Base-by-base conservation (phyloP, 306 rosid species). In the Prunus mira region DNA sequence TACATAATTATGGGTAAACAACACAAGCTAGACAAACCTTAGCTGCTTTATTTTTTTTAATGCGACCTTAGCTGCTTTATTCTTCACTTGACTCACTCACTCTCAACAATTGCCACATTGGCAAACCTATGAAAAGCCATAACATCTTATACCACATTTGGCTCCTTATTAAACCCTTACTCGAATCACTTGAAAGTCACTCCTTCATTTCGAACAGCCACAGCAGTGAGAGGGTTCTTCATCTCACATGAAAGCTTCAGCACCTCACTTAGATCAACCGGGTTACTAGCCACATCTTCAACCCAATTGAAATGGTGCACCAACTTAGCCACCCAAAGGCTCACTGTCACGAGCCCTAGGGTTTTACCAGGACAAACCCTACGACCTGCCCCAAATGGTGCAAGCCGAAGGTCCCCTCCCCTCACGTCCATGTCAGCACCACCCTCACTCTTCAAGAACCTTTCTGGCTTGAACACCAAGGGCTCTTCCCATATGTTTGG, bases 341-440 rank as follows among this genome's bases (percentile, higher is more conserved):
- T 62, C 67, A 87, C 91, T 0, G 87, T 84, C 24, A 80, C 87
- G 0, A 87, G 73, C 0, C 87, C 91, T 0, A 87, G 74, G 73
- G 80, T 82, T 65, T 82, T 87, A 3, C 91, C 91, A 0, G 91
- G 91, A 14, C 91, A 87, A 1, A 82, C 91, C 74, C 91, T 58
- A 1, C 91, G 88, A 0, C 91, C 91, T 0, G 91, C 87, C 4
- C 91, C 91, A 5, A 87, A 87, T 1, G 91, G 88, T 6, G 91
- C 91, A 0, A 87, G 82, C 41, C 88, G 58, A 9, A 84, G 79
- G 20, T 87, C 91, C 9, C 68, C 2, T 2, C 91, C 91, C 17
- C 85, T 76, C 0, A 87, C 76, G 65, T 87, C 91, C 82, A 87
- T 80, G 66, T 84, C 85, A 6, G 77, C 84, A 0, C 60, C 81